Conservation (phyloP, 352 stramenopile genomes). For the Aphanomyces stellatus region DNA sequence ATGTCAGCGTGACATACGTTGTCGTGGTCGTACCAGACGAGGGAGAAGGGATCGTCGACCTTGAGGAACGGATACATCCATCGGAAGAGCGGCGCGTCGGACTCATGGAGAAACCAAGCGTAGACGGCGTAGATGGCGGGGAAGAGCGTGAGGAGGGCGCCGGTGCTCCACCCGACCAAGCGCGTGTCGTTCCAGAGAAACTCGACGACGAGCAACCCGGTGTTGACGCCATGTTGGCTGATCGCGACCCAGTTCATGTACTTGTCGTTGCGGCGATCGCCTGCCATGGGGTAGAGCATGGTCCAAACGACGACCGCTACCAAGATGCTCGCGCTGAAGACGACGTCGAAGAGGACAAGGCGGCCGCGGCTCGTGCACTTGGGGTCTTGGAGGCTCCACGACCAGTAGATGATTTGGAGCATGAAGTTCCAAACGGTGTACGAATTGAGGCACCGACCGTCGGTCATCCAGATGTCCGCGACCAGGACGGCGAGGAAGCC, state of each 20-base stretch:
- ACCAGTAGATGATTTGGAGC: conserved; percentile 27
- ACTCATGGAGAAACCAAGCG: conserved; percentile 66
- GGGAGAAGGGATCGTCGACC: conserved; percentile 54
- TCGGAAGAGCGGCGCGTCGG: conserved; percentile 45
- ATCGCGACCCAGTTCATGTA: conserved; percentile 71
- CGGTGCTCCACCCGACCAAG: conserved; percentile 38
- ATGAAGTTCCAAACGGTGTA: conserved; percentile 83
- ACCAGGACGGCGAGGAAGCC: conserved; percentile 56
- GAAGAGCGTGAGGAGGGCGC: conserved; percentile 50
- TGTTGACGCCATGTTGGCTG: conserved; percentile 66
- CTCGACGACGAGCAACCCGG: conserved; percentile 59
- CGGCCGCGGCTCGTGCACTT: conserved; percentile 9
- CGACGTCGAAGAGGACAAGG: conserved; percentile 50
- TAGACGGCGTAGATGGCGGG: conserved; percentile 59
- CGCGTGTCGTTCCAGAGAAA: conserved; percentile 45
- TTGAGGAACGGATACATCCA: conserved; percentile 77
- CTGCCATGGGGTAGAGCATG: conserved; percentile 61
- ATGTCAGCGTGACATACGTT: neutral
- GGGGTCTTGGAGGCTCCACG: conserved; percentile 10
- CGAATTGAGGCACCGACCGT: conserved; percentile 43
- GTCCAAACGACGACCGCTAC: conserved; percentile 68
- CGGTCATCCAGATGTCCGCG: conserved; percentile 48
- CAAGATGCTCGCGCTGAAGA: conserved; percentile 51
- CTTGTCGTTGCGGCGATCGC: conserved; percentile 35
- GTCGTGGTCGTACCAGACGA: conserved; percentile 48